Conservation (phyloP, 306 rosid genomes). For the Vigna trinervia region DNA sequence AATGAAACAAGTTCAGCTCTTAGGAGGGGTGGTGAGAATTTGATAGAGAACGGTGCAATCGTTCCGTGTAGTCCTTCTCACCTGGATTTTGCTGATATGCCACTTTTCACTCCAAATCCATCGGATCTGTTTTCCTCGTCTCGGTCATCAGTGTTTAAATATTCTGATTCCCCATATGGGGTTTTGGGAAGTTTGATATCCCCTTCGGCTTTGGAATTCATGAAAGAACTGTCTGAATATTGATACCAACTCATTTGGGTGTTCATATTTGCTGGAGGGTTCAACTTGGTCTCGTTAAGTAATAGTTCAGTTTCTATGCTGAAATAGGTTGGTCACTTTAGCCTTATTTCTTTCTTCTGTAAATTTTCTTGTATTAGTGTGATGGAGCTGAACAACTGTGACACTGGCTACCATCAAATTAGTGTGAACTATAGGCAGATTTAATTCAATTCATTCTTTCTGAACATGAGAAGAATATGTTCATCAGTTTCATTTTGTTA, state of each 20-base stretch:
- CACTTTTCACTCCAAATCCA: constrained; percentile 69
- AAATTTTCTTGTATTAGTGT: constrained; percentile 28
- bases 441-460: constrained; percentile 55
- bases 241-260: constrained; percentile 34
- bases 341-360: background rate
- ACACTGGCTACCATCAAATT: constrained; percentile 2
- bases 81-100: constrained; percentile 53
- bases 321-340: background rate
- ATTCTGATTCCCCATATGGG: constrained; percentile 52
- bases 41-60: constrained; percentile 21
- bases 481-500: constrained; percentile 24
- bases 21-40: constrained; percentile 42
- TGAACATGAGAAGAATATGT: constrained; percentile 32
- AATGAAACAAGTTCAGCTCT: constrained; percentile 48
- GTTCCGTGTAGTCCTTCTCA: constrained; percentile 3
- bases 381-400: constrained; percentile 1
- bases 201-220: constrained; percentile 72
- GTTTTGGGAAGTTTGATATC: constrained; percentile 60
- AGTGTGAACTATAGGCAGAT: constrained; percentile 36
- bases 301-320: background rate
- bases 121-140: constrained; percentile 56
- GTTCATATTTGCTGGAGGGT: background rate
- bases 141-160: constrained; percentile 43
- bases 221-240: constrained; percentile 68
- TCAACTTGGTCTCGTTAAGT: background rate